Evolutionary conservation across 345 rosid species (phyloP), one percentile per base, ranked within the genome.

Genomic region (Eucalyptus sp.): DNA sequence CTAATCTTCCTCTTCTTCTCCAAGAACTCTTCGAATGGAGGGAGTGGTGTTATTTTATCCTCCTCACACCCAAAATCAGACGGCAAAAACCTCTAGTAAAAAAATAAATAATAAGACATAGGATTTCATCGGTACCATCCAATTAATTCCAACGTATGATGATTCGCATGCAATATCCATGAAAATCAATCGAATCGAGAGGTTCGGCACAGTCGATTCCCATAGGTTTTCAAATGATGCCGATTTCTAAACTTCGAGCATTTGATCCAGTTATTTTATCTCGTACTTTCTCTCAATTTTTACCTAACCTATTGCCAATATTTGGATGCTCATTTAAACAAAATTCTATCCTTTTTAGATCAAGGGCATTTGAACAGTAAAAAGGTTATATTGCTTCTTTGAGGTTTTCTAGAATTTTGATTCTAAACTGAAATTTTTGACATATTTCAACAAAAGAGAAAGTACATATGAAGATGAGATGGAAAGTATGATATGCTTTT

Each of bases 1-100:
- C 96, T 88, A 7, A 93, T 89, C 68, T 88, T 90, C 86, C 92
- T 90, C 88, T 92, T 94, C 33, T 87, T 93, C 17, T 92, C 93
- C 4, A 94, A 90, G 50, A 48, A 41, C 11, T 89, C 90, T 43
- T 93, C 89, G 81, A 94, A 93, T 1, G 95, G 94, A 16, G 94
- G 93, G 33, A 93, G 90, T 33, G 92, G 64, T 2, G 2, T 89
- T 33, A 91, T 31, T n/a, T 92, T 90, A 14, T 94, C 96, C 50
- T 89, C 94, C 24, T 93, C 96, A 2, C 85, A 18, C 87, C 66
- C 66, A 4, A 60, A 60, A 11, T 60, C 66, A 60, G 88, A 86
- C 13, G 88, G 88, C 7, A 86, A n/a, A 48, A 86, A 86, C 88
- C 88, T 86, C 88, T 86, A 18, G 43, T 17, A 0, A 2, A 13